A percentile compares a stretch with the other conserved stretches of the same genome.
Evolutionary conservation across 169 alveolate species (phyloP).

Genomic region (Eimeria necatrix): DNA sequence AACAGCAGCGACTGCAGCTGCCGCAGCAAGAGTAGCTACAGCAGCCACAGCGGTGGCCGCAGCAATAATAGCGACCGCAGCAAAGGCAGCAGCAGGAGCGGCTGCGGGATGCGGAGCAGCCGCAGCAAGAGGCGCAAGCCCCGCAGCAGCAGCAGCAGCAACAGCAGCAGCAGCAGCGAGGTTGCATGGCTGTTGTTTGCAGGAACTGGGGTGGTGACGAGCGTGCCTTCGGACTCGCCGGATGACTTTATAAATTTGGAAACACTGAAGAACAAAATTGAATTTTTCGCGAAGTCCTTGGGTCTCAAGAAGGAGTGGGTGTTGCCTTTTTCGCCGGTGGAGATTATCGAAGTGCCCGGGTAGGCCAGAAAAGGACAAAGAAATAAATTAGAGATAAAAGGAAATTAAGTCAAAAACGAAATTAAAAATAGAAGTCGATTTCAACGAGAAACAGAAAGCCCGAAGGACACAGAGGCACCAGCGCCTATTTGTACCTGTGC

Average conservation of each 20-base stretch:
- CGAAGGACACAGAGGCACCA: no score
- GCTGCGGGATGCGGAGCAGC: not conserved
- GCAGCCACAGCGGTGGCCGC: not conserved
- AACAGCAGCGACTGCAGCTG: not conserved
- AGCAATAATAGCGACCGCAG: no score
- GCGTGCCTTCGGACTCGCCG: constrained; percentile 99
- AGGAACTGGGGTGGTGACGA: constrained; percentile 99
- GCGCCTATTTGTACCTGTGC: no score
- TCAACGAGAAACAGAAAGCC: no score
- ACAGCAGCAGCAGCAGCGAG: not conserved
- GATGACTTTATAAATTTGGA: constrained; percentile 98
- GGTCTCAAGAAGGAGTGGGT: constrained; percentile 94
- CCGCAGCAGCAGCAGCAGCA: not conserved
- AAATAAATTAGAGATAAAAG: no score
- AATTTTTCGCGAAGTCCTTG: constrained; percentile 89
- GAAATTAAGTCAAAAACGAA: no score
- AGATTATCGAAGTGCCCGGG: constrained; percentile 96
- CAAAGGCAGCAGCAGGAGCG: not conserved
- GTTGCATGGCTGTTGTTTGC: not conserved
- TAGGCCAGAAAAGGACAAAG: not conserved
- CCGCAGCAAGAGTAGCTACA: not conserved
- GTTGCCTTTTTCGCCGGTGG: constrained; percentile 93
- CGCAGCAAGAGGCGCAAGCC: not conserved
- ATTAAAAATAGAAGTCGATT: no score
- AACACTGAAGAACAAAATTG: constrained; percentile 85